Percentiles rank a stretch among this genome's conserved stretches.
phyloP scores from a whole-genome alignment of 805 yeast species.

The Scheffersomyces stipitis region DNA sequence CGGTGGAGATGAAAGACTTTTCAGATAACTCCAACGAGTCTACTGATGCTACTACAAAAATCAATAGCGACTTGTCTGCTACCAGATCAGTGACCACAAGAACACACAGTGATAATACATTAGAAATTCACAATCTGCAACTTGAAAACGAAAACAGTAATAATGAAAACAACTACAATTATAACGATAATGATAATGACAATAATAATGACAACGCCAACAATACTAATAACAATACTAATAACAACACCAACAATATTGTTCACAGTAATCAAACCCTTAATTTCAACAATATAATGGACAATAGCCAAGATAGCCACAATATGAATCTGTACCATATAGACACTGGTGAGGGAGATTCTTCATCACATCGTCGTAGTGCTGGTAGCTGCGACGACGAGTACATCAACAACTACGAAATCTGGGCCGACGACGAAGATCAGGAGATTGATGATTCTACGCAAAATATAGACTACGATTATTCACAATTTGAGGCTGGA shows the following conservation, averaged over 20 bases:
- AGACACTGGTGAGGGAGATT: constrained; percentile 10
- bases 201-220: constrained; percentile 10
- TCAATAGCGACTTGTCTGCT: too few relatives aligned
- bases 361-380: too few relatives aligned
- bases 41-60: not conserved
- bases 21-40: not conserved
- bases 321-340: too few relatives aligned
- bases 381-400: too few relatives aligned
- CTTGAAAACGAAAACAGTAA: not conserved
- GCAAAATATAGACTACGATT: too few relatives aligned
- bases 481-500: constrained; percentile 2
- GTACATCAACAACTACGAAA: constrained; percentile 15
- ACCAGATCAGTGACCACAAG: not conserved
- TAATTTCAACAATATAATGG: constrained; percentile 22
- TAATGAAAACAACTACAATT: constrained; percentile 8
- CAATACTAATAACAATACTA: constrained; percentile 1
- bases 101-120: too few relatives aligned
- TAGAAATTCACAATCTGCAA: not conserved
- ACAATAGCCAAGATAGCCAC: too few relatives aligned
- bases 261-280: too few relatives aligned
- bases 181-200: constrained; percentile 28
- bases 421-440: constrained; percentile 11
- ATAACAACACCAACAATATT: constrained; percentile 24
- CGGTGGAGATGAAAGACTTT: not conserved
- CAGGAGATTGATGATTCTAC: constrained; percentile 9